Evolutionary conservation across 179 eudicot species (phyloP), one percentile per base, ranked within the genome.

Genomic region (Spinacia oleracea): DNA sequence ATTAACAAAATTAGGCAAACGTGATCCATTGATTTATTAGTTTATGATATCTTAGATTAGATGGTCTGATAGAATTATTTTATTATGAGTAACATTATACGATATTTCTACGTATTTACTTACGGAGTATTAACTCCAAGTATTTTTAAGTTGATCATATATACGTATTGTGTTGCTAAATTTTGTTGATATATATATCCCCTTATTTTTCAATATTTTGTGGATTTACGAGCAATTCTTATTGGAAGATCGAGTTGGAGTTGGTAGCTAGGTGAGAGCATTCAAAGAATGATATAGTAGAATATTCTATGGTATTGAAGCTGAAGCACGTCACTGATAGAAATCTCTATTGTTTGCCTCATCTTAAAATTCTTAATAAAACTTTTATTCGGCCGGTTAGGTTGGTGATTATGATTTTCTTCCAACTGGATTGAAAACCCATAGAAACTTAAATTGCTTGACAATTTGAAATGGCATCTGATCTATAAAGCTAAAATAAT

Each of bases 201-300:
- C n/a, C 7, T 53, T 20, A 0, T 14, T n/a, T 74, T 59, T 62
- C 25, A 27, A 27, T 4, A 75, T 31, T 27, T 6, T 3, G n/a
- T 75, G 10, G 25, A 20, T 0, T 51, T 69, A n/a, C n/a, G n/a
- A n/a, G n/a, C 6, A 7, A 21, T 45, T 31, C 40, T 25, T 4
- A 64, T 15, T 31, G 23, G 34, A 72, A 63, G 55, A n/a, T n/a
- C n/a, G n/a, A 32, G 72, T 64, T 73, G 55, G 77, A 65, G 72
- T 79, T 79, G 82, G 82, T 79, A 79, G 64, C 43, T 73, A 73
- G 29, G 29, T 60, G 9, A 15, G 46, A 43, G 58, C 9, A 27
- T 53, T 68, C 53, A 25, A 77, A 68, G 25, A 56, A 56, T 70
- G 29, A 3, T 14, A 7, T 65, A 21, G 2, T 66, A 34, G 35